phyloP scores from a whole-genome alignment of 208 protist species.

The Trypanosoma scelopori region DNA sequence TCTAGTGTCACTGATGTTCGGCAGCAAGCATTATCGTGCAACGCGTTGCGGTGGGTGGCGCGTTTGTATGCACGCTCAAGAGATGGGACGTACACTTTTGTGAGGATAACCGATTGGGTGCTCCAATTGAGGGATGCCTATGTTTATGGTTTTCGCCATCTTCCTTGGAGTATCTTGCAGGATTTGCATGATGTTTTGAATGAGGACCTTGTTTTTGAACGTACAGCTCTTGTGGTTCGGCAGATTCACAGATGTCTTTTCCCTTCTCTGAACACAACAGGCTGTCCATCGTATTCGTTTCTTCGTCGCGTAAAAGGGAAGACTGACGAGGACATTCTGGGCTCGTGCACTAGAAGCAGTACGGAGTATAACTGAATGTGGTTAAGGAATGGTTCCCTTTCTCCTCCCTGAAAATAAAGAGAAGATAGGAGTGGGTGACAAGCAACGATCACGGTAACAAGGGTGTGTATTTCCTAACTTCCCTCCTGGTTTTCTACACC shows the following conservation, averaged over 20 bases:
- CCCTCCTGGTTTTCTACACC: too few species aligned
- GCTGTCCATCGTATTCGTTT: slow-evolving; percentile 71
- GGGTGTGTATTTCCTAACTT: not conserved
- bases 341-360: slow-evolving; percentile 44
- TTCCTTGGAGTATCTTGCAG: slow-evolving; percentile 31
- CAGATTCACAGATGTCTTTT: slow-evolving; percentile 49
- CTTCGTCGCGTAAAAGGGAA: slow-evolving; percentile 47
- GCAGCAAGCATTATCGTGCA: slow-evolving; percentile 37
- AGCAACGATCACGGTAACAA: not conserved
- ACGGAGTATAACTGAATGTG: slow-evolving; percentile 26
- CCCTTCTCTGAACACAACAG: slow-evolving; percentile 26
- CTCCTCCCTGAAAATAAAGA: not conserved
- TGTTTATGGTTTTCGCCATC: slow-evolving; percentile 47
- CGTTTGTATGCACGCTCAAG: slow-evolving; percentile 57
- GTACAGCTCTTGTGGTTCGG: slow-evolving; percentile 37
- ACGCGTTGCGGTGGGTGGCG: slow-evolving; percentile 36
- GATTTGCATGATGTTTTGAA: slow-evolving; percentile 37
- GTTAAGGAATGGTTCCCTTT: slow-evolving; percentile 7
- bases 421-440: not conserved
- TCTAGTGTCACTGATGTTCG: not conserved
- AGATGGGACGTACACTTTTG: slow-evolving; percentile 34
- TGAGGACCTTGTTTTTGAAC: slow-evolving; percentile 31
- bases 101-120: slow-evolving; percentile 30
- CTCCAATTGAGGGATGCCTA: slow-evolving; percentile 67
- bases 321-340: slow-evolving; percentile 49